A percentile compares a stretch with the other conserved stretches of the same genome.
phyloP scores from a whole-genome alignment of 2,329 filamentous ascomycete genomes.

The Pseudocercospora vitis region DNA sequence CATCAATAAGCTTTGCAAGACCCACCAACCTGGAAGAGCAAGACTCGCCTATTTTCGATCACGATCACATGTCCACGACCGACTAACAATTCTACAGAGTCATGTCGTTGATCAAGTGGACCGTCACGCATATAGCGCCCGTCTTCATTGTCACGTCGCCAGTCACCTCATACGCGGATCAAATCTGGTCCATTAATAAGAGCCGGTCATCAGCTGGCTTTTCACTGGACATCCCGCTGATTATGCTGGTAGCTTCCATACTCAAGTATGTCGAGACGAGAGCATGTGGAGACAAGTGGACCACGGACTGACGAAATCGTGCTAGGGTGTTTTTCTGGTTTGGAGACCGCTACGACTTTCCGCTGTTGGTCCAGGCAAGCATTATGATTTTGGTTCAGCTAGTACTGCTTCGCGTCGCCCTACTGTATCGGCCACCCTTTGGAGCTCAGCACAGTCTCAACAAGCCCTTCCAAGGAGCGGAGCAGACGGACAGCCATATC shows the following conservation, averaged over 20 bases:
- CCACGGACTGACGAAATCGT: slow-evolving; percentile 45
- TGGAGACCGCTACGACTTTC: slow-evolving; percentile 59
- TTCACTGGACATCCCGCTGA: slow-evolving; percentile 65
- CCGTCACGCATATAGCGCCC: slow-evolving; percentile 40
- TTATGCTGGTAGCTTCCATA: slow-evolving; percentile 66
- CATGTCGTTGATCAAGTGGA: slow-evolving; percentile 38
- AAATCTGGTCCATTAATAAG: slow-evolving; percentile 64
- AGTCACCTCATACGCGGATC: slow-evolving; percentile 65
- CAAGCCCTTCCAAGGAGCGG: slow-evolving; percentile 62
- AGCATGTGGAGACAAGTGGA: neutral
- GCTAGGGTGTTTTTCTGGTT: slow-evolving; percentile 65
- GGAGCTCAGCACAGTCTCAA: slow-evolving; percentile 40
- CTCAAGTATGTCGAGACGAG: slow-evolving; percentile 51
- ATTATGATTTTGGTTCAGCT: slow-evolving; percentile 62
- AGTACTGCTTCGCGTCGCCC: slow-evolving; percentile 60
- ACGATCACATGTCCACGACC: neutral
- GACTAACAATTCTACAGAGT: slow-evolving; percentile 27
- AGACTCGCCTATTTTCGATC: slow-evolving; percentile 8
- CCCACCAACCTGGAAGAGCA: slow-evolving; percentile 23
- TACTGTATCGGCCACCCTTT: slow-evolving; percentile 54
- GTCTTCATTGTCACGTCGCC: slow-evolving; percentile 59
- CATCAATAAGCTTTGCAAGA: slow-evolving; percentile 20
- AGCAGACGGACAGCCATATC: slow-evolving; percentile 42
- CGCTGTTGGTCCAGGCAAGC: slow-evolving; percentile 60
- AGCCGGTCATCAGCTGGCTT: slow-evolving; percentile 62